A percentile compares a stretch with the other conserved stretches of the same genome.
Conservation (phyloP, 805 yeast species). For the Teunomyces gatunensis region DNA sequence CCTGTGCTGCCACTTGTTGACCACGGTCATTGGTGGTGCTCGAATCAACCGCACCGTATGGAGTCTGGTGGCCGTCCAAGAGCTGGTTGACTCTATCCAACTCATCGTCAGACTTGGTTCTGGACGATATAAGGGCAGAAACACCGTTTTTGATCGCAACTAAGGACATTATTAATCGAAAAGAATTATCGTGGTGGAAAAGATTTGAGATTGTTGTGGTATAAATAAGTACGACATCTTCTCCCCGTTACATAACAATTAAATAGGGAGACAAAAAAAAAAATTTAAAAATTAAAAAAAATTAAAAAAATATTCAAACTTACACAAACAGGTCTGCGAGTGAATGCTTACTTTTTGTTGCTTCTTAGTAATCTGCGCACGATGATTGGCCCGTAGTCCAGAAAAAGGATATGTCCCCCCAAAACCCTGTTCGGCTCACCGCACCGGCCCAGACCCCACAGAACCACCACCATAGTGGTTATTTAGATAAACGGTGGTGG, state of each 20-base stretch:
- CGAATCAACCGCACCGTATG: constrained; percentile 33
- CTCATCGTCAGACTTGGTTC: constrained; percentile 27
- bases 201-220: not conserved
- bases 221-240: not conserved
- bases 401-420: not conserved
- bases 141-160: constrained; percentile 38
- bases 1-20: constrained; percentile 35
- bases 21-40: constrained; percentile 26
- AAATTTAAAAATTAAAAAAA: not conserved
- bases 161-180: constrained; percentile 20
- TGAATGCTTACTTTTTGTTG: not conserved
- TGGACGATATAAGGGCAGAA: constrained; percentile 21
- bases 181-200: not conserved
- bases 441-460: not conserved
- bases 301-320: not conserved
- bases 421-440: not conserved
- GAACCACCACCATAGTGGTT: no score
- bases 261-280: not conserved
- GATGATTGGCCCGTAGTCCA: not conserved
- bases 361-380: not conserved
- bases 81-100: constrained; percentile 29
- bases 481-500: no score
- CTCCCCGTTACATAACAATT: not conserved
- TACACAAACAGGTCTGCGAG: not conserved
- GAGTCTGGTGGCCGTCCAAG: constrained; percentile 31